phyloP scores from a whole-genome alignment of 768 basidiomycete genomes.

The Galerina marginata region DNA sequence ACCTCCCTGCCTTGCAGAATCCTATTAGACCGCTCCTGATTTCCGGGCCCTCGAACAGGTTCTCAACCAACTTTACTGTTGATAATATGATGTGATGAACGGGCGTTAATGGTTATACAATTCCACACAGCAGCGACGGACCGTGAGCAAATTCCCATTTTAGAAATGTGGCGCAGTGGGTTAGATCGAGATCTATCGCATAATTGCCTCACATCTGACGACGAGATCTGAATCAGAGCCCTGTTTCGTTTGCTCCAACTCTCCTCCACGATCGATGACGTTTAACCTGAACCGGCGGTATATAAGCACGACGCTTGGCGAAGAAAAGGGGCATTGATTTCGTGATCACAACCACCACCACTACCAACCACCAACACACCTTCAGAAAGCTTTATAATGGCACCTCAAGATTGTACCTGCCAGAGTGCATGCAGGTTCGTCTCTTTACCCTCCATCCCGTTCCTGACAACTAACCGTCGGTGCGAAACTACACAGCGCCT shows the following conservation, averaged over 20 bases:
- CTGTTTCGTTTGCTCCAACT: conserved; percentile 10
- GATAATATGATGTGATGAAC: too few relatives aligned
- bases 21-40: too few relatives aligned
- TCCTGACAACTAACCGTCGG: not conserved
- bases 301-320: not conserved
- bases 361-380: not conserved
- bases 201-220: conserved; percentile 12
- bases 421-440: conserved; percentile 20
- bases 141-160: too few relatives aligned
- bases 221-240: not conserved
- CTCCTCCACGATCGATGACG: not conserved
- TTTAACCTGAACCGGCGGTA: not conserved
- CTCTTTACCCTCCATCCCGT: not conserved
- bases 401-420: conserved; percentile 16
- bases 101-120: too few relatives aligned
- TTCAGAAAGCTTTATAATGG: conserved; percentile 2
- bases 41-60: too few relatives aligned
- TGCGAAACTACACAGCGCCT: conserved; percentile 27
- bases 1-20: too few relatives aligned
- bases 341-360: not conserved
- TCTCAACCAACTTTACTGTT: too few relatives aligned
- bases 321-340: not conserved
- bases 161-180: too few relatives aligned
- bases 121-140: too few relatives aligned
- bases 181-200: too few relatives aligned